Evolutionary conservation across 1,284 basidiomycete genomes (phyloP).

Genomic region (Ganoderma sinense): DNA sequence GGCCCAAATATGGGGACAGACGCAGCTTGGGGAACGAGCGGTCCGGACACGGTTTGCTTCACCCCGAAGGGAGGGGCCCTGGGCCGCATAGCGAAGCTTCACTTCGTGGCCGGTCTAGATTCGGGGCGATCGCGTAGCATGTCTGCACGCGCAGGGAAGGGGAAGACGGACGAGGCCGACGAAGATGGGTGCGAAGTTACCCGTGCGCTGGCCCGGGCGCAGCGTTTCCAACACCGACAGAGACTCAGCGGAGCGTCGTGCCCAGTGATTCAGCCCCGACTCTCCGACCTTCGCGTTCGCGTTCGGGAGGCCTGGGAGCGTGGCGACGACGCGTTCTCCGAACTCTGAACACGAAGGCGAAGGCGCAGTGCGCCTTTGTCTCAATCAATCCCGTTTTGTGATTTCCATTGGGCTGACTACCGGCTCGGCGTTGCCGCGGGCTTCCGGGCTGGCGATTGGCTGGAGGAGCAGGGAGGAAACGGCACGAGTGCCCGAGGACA

Average conservation of each 20-base stretch:
- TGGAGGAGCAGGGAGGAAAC: slow-evolving; percentile 16
- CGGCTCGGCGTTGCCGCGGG: slow-evolving; percentile 22
- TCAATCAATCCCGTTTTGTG: slow-evolving; percentile 25
- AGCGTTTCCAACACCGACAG: background rate
- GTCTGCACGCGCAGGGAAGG: slow-evolving; percentile 24
- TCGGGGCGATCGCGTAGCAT: slow-evolving; percentile 22
- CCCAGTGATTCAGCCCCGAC: slow-evolving; percentile 19
- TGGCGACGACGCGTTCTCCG: background rate
- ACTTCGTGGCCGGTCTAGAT: slow-evolving; percentile 21
- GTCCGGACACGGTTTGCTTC: slow-evolving; percentile 4
- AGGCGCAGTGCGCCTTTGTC: background rate
- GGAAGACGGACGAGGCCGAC: slow-evolving; percentile 10
- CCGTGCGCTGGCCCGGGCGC: slow-evolving; percentile 21
- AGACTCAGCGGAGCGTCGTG: slow-evolving; percentile 15
- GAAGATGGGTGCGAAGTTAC: slow-evolving; percentile 30
- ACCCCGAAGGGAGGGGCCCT: background rate
- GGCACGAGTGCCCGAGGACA: slow-evolving; percentile 29
- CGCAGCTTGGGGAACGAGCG: background rate
- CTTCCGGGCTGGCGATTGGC: slow-evolving; percentile 21
- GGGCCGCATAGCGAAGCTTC: slow-evolving; percentile 1
- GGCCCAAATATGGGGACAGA: background rate
- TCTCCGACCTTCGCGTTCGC: slow-evolving; percentile 13
- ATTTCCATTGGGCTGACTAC: slow-evolving; percentile 13
- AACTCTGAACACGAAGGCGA: slow-evolving; percentile 11
- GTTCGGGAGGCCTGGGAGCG: slow-evolving; percentile 7